Percentiles rank a stretch among this genome's conserved stretches.
phyloP scores from a whole-genome alignment of 257 asterid genomes.

The Solanum etuberosum region DNA sequence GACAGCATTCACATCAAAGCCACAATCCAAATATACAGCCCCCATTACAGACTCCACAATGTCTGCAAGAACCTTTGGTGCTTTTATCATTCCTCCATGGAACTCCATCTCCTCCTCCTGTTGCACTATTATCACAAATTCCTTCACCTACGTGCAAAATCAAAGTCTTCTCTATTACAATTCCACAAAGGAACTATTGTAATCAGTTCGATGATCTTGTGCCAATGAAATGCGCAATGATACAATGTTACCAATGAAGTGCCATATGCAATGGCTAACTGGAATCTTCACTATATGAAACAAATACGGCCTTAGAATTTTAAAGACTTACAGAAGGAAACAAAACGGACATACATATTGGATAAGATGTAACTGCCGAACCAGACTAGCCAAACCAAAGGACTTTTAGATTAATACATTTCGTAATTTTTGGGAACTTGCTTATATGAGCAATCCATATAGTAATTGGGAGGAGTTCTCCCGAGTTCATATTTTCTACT shows the following conservation, averaged over 20 bases:
- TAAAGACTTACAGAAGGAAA: neutral
- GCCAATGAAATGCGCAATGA: neutral
- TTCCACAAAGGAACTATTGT: neutral
- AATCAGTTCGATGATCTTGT: neutral
- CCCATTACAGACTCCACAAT: constrained; percentile 71
- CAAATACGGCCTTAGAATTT: neutral
- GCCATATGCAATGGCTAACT: neutral
- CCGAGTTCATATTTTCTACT: neutral
- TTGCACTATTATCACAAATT: constrained; percentile 40
- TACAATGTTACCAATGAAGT: neutral
- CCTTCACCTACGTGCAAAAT: constrained; percentile 37
- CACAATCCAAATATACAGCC: constrained; percentile 44
- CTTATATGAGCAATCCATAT: neutral
- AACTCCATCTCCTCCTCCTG: constrained; percentile 40
- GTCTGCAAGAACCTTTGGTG: constrained; percentile 82
- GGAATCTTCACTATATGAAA: neutral
- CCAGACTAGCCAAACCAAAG: neutral
- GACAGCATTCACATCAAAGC: constrained; percentile 7
- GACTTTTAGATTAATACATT: neutral
- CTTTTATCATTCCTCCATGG: constrained; percentile 58
- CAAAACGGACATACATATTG: neutral
- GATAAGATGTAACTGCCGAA: neutral
- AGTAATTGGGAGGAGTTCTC: neutral
- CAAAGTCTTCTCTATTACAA: neutral
- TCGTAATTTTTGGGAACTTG: neutral